Evolutionary conservation across 495 filamentous ascomycete genomes (phyloP).

Genomic region (Letharia columbiana): DNA sequence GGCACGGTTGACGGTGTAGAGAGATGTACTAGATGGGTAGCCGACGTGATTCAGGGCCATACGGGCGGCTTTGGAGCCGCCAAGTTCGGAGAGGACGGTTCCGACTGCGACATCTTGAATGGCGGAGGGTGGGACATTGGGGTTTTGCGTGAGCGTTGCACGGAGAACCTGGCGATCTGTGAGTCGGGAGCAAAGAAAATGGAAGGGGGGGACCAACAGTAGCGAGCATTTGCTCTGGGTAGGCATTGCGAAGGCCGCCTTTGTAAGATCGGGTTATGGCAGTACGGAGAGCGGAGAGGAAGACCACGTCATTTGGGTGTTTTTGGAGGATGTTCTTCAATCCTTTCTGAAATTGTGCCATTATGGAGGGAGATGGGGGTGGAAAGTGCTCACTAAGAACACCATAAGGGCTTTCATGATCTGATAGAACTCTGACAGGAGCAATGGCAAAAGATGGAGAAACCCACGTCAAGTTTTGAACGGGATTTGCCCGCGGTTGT

Average conservation of each 20-base stretch:
- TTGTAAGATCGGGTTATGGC: constrained; percentile 74
- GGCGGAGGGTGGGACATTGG: constrained; percentile 59
- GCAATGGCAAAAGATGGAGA: constrained; percentile 3
- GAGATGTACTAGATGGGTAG: constrained; percentile 61
- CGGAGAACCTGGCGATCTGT: constrained; percentile 59
- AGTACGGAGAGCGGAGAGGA: constrained; percentile 81
- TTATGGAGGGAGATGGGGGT: constrained; percentile 7
- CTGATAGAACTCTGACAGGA: not conserved
- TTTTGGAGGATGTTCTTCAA: constrained; percentile 72
- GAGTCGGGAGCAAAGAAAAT: constrained; percentile 37
- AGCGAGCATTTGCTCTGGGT: constrained; percentile 81
- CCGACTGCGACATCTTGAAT: constrained; percentile 81
- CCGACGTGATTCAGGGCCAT: constrained; percentile 83
- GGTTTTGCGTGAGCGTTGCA: constrained; percentile 68
- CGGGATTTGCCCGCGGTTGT: constrained; percentile 15
- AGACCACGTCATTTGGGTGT: constrained; percentile 72
- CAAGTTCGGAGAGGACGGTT: constrained; percentile 82
- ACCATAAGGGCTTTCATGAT: constrained; percentile 9
- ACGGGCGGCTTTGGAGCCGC: constrained; percentile 81
- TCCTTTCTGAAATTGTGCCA: constrained; percentile 44
- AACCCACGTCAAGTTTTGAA: not conserved
- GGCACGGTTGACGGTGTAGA: constrained; percentile 81
- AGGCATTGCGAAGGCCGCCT: constrained; percentile 77
- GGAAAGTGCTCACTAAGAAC: not conserved
- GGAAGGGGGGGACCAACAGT: constrained; percentile 32